Evolutionary conservation across 1,139 yeast genomes (phyloP).

Genomic region (Geotrichum cucujoidarum): DNA sequence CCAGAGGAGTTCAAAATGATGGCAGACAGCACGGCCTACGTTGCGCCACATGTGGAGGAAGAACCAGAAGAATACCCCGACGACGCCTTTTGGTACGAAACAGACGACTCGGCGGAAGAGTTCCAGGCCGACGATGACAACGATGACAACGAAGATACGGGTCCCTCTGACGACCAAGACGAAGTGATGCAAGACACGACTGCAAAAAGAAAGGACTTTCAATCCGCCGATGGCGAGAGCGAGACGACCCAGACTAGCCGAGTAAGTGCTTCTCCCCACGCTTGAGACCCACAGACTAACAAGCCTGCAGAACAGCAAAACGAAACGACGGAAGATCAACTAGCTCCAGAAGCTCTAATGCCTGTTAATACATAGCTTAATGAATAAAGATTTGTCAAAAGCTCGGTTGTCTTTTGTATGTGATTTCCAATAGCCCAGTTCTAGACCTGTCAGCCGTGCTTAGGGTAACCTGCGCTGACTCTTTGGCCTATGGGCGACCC

Average conservation of each 20-base stretch:
- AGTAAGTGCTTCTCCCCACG: too few species aligned
- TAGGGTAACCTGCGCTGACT: conserved; percentile 11
- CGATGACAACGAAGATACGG: conserved; percentile 21
- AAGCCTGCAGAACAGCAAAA: too few species aligned
- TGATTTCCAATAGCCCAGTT: too few species aligned
- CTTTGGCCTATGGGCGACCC: neutral
- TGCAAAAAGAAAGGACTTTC: neutral
- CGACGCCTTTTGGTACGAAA: conserved; percentile 82
- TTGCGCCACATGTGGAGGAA: conserved; percentile 41
- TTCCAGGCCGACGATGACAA: conserved; percentile 32
- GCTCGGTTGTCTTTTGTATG: too few species aligned
- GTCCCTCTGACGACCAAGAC: conserved; percentile 1
- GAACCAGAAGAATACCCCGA: conserved; percentile 63
- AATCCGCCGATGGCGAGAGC: too few species aligned
- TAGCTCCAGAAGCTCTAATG: too few species aligned
- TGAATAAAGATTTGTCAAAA: too few species aligned
- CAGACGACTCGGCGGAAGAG: conserved; percentile 56
- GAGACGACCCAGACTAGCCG: too few species aligned
- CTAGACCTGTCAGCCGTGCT: conserved; percentile 7
- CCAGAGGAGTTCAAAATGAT: conserved; percentile 87
- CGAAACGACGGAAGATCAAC: too few species aligned
- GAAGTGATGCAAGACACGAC: neutral
- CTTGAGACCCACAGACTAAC: too few species aligned
- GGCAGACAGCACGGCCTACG: conserved; percentile 56
- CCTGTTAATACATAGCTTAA: too few species aligned